Evolutionary conservation across 768 basidiomycete species (phyloP), one percentile per base, ranked within the genome.

Genomic region (Suillus lakei): DNA sequence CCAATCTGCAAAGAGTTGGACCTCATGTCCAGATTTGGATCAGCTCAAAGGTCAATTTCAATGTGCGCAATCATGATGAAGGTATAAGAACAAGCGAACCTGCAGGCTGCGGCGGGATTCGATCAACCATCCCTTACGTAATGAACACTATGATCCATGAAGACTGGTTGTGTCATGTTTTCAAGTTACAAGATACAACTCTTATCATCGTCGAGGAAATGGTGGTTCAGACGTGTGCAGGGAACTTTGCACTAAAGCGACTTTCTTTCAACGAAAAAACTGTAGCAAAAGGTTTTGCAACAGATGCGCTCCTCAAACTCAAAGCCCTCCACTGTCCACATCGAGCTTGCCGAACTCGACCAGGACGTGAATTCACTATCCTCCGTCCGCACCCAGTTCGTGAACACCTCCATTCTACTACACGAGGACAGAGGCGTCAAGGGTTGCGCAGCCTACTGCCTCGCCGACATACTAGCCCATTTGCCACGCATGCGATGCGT

Each of bases 371-470:
- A n/a, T n/a, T n/a, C n/a, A n/a, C 87, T 99, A 62, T 78, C 82
- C 63, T 74, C 80, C 34, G 88, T 89, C 30, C 88, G 89, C 66
- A 87, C 90, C 61, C 94, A 97, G 71, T 88, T 98, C 73, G 85
- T 96, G 64, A 84, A 84, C 76, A 86, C 85, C 1, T 85, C 90
- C 4, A 86, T 99, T 38, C 85, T 98, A 34, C 87, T 97, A 36
- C 96, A 98, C 83, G 97, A 94, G 77, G 96, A 99, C 77, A 85
- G 91, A 50, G 96, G 96, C 30, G 95, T 99, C 69, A 98, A 97
- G 77, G 96, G 96, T 0, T 96, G 92, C 71, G 88, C 92, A 4
- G 95, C 95, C 0, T 96, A 94, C 77, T 98, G 95, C 78, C 85
- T 99, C 46, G 96, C 95, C 1, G 96, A 99, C 76, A 84, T 99